Evolutionary conservation across 192 early-diverging fungal genomes (phyloP), one percentile per base, ranked within the genome.

Genomic region (Hyaloraphidium curvatum): DNA sequence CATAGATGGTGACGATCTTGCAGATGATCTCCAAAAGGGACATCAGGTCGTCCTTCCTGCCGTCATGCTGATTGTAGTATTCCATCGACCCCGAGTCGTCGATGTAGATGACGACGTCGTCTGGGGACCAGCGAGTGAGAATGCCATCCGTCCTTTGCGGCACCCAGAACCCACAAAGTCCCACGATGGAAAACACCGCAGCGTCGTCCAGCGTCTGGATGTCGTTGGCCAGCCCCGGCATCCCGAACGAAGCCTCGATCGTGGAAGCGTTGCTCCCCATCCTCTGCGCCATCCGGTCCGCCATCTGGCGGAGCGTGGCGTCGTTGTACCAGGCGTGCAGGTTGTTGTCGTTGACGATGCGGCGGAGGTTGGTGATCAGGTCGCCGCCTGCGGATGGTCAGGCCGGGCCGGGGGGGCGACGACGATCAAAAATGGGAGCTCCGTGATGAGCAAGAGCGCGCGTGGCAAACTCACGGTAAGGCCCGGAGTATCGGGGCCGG

Each of bases 41-140:
- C 19, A 59, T 56, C 13, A 64, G 50, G 33, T 64, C 62, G 22
- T 59, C 54, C 28, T 59, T 50, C 7, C 62, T 55, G 16, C 62
- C 62, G 26, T 30, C 48, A 37, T 64, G 57, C 27, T 3, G 27
- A 17, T 28, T 40, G 3, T 26, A 2, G 9, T 14, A 22, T 48
- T 2, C 30, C 4, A 3, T 40, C 43, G 40, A 55, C 17, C 37
- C 4, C 9, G 25, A 23, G 2, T 53, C 57, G 28, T 37, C 57
- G 7, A 31, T 40, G 31, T 51, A 64, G 37, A 64, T 50, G 30
- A 59, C 62, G 29, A 59, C 51, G 39, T 64, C 62, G 39, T 64
- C n/a, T n/a, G n/a, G n/a, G n/a, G n/a, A n/a, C n/a, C n/a, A n/a
- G n/a, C n/a, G n/a, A n/a, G n/a, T n/a, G n/a, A n/a, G n/a, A n/a